Evolutionary conservation across 352 stramenopile species (phyloP), one percentile per base, ranked within the genome.

Genomic region (Pythium graminicola): DNA sequence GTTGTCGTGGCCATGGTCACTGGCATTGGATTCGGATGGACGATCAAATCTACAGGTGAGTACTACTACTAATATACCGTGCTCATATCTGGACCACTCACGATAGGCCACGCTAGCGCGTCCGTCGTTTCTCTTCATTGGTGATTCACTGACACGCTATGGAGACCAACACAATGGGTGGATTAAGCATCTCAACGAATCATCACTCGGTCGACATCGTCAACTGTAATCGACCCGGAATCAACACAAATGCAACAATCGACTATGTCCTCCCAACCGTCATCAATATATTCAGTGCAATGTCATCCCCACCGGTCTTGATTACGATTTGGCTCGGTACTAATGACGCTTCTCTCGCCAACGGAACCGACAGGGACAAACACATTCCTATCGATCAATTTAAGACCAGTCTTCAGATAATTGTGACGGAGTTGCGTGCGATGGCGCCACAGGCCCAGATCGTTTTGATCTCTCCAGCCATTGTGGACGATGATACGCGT

Each of bases 111-210:
- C 11, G 3, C 20, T 26, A 33, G 24, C 26, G 20, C 45, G 31
- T 13, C 22, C 46, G 6, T 44, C 31, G 31, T 53, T 53, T 32
- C 19, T 53, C 0, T 42, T 57, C 38, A 26, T 79, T 14, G 75
- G 75, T 0, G 72, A 84, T 54, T 84, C 75, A 40, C 71, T 86
- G 43, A 84, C 73, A 3, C 54, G 82, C 49, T 41, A 60, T 32
- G 70, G 32, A 14, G 31, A 33, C 1, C 35, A 8, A 23, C 23
- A 9, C 31, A 19, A 13, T 20, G 41, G 31, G 7, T 49, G 39
- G 20, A 40, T 23, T 23, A 9, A 19, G 0, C 57, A 72, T 4
- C 29, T 84, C 23, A 62, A 72, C 26, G 53, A 82, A 78, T 47
- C 60, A 72, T 19, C 69, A 64, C n/a, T 74, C 64, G 2, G 67